phyloP scores from a whole-genome alignment of 108 stramenopile species.

The Cyclotella cryptica region DNA sequence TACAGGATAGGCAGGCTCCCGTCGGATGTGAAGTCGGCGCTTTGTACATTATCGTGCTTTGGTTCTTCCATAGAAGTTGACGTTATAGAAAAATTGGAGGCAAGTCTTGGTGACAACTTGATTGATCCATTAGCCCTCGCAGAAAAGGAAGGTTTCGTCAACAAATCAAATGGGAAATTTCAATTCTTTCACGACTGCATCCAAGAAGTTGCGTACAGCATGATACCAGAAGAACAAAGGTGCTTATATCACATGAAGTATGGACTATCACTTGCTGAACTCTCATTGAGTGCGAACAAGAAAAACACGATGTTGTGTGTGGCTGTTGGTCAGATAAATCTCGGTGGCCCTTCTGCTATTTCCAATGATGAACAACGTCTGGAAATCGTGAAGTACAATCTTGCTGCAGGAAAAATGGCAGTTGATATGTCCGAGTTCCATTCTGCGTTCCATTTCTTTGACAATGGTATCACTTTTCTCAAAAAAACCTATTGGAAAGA shows the following conservation, averaged over 20 bases:
- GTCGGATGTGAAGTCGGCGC: too few species aligned
- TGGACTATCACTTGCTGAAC: constrained; percentile 4
- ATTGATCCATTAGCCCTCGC: too few species aligned
- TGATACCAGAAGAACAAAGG: constrained; percentile 1
- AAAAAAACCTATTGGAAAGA: constrained; percentile 17
- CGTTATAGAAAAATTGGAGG: too few species aligned
- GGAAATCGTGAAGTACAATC: constrained; percentile 7
- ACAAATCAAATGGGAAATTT: constrained; percentile 16
- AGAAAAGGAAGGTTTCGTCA: constrained; percentile 11
- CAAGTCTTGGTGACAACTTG: too few species aligned
- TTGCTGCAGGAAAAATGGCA: constrained; percentile 26
- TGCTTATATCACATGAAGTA: constrained; percentile 5
- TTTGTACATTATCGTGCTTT: too few species aligned
- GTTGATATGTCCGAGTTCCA: constrained; percentile 24
- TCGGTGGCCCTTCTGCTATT: neutral
- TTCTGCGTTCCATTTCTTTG: constrained; percentile 10
- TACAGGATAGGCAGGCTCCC: too few species aligned
- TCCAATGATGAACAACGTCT: neutral
- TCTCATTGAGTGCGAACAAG: neutral
- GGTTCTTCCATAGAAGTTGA: too few species aligned
- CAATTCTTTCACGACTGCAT: constrained; percentile 25
- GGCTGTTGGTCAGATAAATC: constrained; percentile 24
- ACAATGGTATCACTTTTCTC: constrained; percentile 24
- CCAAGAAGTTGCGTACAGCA: constrained; percentile 30
- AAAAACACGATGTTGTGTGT: neutral